These are phyloP conservation scores for Purpureocillium lavendulum DNA, from an alignment of 2,329 filamentous ascomycete species.

Conservation along the genomic window DNA sequence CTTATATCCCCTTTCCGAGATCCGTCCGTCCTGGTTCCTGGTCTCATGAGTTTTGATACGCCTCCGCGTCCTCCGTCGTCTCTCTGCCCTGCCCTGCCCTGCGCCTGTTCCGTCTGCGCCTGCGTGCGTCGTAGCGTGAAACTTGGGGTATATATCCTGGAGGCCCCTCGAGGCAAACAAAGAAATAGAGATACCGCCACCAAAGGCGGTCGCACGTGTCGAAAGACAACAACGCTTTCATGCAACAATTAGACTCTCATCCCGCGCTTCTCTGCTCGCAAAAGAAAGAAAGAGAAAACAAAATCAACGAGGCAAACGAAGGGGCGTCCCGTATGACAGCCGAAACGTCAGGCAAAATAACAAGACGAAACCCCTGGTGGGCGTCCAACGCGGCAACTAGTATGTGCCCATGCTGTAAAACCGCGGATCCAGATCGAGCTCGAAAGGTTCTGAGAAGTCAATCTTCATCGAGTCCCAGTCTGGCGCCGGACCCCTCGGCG, in stretches of 20 bases:
- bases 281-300: not conserved
- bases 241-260: not conserved
- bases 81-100: no score
- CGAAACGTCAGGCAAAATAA: not conserved
- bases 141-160: slow-evolving; percentile 20
- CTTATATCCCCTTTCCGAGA: not conserved
- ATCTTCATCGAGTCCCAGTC: slow-evolving; percentile 42
- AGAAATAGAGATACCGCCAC: slow-evolving; percentile 5
- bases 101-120: not conserved
- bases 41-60: not conserved
- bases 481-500: slow-evolving; percentile 12
- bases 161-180: slow-evolving; percentile 10
- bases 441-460: slow-evolving; percentile 34
- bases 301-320: not conserved
- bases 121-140: slow-evolving; percentile 2
- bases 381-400: no score
- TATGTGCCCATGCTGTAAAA: slow-evolving; percentile 24
- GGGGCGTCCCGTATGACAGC: no score
- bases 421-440: slow-evolving; percentile 21
- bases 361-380: no score
- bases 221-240: not conserved
- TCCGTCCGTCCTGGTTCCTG: not conserved
- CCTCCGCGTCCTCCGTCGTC: not conserved
- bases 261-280: slow-evolving; percentile 2
- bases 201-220: not conserved